These are phyloP conservation scores for Licmophora abbreviata DNA, from an alignment of 108 stramenopile genomes.

Conservation along the genomic window DNA sequence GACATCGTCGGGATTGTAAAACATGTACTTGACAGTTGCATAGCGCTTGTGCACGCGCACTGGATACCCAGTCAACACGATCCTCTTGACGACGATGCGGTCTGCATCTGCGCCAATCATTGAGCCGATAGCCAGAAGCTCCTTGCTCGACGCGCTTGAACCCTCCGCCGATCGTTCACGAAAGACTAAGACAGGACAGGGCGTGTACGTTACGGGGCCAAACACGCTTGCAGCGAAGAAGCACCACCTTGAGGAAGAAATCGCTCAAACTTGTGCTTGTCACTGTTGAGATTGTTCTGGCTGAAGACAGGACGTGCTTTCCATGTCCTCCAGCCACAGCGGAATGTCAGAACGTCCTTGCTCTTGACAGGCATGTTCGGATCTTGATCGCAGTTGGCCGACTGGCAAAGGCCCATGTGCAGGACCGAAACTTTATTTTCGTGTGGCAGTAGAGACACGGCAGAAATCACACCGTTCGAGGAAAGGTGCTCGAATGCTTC, in stretches of 20 bases:
- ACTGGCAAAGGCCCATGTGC: conserved; percentile 89
- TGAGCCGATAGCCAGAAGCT: conserved; percentile 88
- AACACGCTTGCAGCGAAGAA: conserved; percentile 88
- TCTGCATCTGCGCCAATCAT: conserved; percentile 95
- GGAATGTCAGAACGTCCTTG: conserved; percentile 88
- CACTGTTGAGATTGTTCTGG: conserved; percentile 93
- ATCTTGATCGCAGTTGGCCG: conserved; percentile 33
- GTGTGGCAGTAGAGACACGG: conserved; percentile 84
- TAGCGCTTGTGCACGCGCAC: conserved; percentile 90
- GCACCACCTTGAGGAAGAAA: conserved; percentile 85
- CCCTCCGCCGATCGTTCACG: conserved; percentile 28
- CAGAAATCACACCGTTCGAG: conserved; percentile 49
- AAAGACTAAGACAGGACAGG: conserved; percentile 83
- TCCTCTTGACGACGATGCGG: conserved; percentile 92
- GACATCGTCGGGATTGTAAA: conserved; percentile 96
- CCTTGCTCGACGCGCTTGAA: conserved; percentile 7
- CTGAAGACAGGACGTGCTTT: conserved; percentile 88
- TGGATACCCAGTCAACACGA: conserved; percentile 97
- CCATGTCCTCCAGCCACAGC: conserved; percentile 94
- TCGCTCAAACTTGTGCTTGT: conserved; percentile 97
- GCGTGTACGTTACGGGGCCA: conserved; percentile 92
- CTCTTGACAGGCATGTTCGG: conserved; percentile 70
- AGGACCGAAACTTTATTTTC: conserved; percentile 94
- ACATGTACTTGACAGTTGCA: conserved; percentile 98
- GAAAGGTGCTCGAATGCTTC: conserved; percentile 31